Percentiles rank a stretch among this genome's conserved stretches.
Conservation (phyloP, 129 eudicot genomes). For the Flaveria trinervia region DNA sequence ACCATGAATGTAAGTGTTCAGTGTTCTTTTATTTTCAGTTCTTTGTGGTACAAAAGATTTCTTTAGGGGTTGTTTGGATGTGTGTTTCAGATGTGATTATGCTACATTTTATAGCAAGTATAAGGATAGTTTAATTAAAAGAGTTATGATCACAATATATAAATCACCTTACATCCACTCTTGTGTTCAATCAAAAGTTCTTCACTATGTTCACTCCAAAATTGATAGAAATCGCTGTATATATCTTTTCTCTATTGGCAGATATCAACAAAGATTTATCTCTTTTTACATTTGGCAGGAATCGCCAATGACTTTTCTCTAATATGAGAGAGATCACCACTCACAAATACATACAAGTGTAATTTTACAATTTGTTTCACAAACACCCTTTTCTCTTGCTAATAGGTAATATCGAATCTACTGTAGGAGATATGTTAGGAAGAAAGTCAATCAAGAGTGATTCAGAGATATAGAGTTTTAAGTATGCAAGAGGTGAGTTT, state of each 20-base stretch:
- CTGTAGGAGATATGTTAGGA: no score
- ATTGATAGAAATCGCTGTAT: neutral
- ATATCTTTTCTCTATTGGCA: neutral
- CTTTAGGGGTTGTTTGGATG: neutral
- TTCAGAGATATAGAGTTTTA: no score
- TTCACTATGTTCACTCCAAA: neutral
- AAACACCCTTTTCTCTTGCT: no score
- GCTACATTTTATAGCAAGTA: neutral
- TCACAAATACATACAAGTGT: no score
- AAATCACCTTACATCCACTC: neutral
- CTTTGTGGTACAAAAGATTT: slow-evolving; percentile 16
- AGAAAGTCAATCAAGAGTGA: no score
- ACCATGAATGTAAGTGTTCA: slow-evolving; percentile 79
- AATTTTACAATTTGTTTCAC: no score
- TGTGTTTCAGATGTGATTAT: neutral
- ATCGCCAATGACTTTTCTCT: no score
- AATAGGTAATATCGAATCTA: no score
- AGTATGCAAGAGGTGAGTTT: no score
- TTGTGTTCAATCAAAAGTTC: neutral
- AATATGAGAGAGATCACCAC: no score
- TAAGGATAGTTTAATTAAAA: neutral
- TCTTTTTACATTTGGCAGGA: neutral
- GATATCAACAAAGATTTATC: neutral
- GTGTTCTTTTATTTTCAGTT: slow-evolving; percentile 18
- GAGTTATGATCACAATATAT: neutral